phyloP scores from a whole-genome alignment of 225 moss, liverwort and hornwort species.

The Anthoceros angustus region DNA sequence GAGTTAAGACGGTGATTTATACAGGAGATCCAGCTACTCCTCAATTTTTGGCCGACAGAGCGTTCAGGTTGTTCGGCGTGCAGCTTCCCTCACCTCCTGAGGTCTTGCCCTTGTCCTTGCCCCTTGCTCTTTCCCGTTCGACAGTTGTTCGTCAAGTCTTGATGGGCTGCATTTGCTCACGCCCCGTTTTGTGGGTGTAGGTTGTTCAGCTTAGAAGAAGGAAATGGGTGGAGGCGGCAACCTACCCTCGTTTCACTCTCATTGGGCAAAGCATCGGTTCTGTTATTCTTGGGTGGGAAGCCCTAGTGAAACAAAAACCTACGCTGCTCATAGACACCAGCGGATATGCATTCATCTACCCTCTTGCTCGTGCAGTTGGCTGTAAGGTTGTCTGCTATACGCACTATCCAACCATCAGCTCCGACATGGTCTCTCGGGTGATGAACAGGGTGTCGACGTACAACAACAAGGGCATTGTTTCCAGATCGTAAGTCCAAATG shows the following conservation, averaged over 20 bases:
- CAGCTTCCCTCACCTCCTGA: constrained; percentile 31
- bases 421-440: constrained; percentile 80
- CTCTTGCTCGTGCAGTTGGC: constrained; percentile 65
- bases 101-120: constrained; percentile 13
- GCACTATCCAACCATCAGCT: constrained; percentile 95
- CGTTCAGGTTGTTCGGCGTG: constrained; percentile 64
- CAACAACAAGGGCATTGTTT: constrained; percentile 54
- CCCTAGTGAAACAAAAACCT: constrained; percentile 56
- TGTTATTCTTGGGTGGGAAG: constrained; percentile 86
- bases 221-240: constrained; percentile 70
- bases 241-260: constrained; percentile 69
- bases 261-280: constrained; percentile 92
- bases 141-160: neutral
- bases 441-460: constrained; percentile 46
- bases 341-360: constrained; percentile 83
- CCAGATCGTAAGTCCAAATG: constrained; percentile 31
- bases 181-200: constrained; percentile 8
- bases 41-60: constrained; percentile 48
- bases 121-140: neutral
- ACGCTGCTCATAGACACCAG: constrained; percentile 72
- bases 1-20: constrained; percentile 46
- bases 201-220: constrained; percentile 61
- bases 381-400: constrained; percentile 78
- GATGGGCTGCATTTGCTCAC: neutral
- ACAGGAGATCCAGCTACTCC: constrained; percentile 74